phyloP scores from a whole-genome alignment of 257 asterid species.

The Solanum dulcamara region DNA sequence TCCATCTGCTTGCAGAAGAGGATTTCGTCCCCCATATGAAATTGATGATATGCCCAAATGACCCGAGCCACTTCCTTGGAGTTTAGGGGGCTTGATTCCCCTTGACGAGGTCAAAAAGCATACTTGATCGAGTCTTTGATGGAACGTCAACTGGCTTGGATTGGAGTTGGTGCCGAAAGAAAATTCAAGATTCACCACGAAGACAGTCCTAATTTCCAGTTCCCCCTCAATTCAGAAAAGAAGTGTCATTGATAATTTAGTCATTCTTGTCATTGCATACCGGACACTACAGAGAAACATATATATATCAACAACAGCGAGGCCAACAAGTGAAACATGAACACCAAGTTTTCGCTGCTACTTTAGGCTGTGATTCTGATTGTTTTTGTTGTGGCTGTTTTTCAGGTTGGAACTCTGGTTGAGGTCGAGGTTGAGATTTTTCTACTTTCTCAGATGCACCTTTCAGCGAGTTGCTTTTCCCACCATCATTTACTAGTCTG shows the following conservation, averaged over 20 bases:
- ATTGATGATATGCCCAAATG: not conserved
- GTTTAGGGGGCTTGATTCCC: not conserved
- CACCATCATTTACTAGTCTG: slow-evolving; percentile 33
- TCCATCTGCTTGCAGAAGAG: not conserved
- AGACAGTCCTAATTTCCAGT: not conserved
- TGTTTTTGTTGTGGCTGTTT: not conserved
- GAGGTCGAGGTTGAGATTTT: not conserved
- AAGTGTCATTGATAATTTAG: not conserved
- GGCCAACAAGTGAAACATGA: slow-evolving; percentile 7
- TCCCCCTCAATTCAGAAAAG: not conserved
- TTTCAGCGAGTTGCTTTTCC: slow-evolving; percentile 16
- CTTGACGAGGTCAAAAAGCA: not conserved
- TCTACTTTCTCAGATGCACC: slow-evolving; percentile 16
- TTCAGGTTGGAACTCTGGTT: not conserved
- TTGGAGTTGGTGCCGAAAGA: not conserved
- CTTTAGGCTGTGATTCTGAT: slow-evolving; percentile 2
- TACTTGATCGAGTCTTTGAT: not conserved
- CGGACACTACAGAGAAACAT: not conserved
- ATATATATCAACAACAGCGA: not conserved
- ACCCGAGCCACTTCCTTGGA: not conserved
- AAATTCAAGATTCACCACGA: not conserved
- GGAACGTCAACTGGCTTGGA: not conserved
- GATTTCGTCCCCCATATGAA: not conserved
- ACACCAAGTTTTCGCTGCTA: slow-evolving; percentile 2
- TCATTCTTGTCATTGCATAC: not conserved